These are phyloP conservation scores for Tulasnella sp. DNA, from an alignment of 768 basidiomycete genomes.

Conservation along the genomic window DNA sequence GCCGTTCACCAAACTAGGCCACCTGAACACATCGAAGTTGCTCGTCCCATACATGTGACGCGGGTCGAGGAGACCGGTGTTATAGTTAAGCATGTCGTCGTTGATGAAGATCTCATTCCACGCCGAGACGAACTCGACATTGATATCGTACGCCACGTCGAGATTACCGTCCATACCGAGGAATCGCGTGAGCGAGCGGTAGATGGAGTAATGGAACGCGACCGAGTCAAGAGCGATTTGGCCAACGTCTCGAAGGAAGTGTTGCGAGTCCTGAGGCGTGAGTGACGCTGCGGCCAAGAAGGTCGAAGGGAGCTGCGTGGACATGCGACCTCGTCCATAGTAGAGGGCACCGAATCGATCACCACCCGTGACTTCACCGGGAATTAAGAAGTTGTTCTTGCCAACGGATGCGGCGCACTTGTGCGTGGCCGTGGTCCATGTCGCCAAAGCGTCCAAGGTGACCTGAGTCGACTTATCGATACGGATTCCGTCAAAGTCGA, in stretches of 20 bases:
- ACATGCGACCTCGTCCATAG: constrained; percentile 81
- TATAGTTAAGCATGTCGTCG: constrained; percentile 75
- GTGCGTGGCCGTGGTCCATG: constrained; percentile 66
- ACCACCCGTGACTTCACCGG: constrained; percentile 92
- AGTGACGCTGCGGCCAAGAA: constrained; percentile 61
- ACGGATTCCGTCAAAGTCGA: constrained; percentile 90
- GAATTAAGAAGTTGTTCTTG: constrained; percentile 83
- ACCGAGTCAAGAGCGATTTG: constrained; percentile 60
- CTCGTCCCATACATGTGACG: constrained; percentile 85
- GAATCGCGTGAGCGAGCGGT: constrained; percentile 76
- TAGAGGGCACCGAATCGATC: constrained; percentile 83
- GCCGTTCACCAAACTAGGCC: constrained; percentile 83
- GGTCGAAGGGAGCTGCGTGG: constrained; percentile 55
- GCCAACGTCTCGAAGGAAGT: constrained; percentile 62
- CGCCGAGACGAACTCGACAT: constrained; percentile 71
- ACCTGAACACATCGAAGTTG: constrained; percentile 91
- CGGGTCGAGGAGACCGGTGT: constrained; percentile 59
- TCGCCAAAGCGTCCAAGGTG: constrained; percentile 66
- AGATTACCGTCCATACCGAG: constrained; percentile 95
- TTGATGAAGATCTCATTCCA: constrained; percentile 89
- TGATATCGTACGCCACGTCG: constrained; percentile 77
- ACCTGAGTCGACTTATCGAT: constrained; percentile 93
- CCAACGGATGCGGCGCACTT: constrained; percentile 58
- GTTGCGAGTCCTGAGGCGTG: constrained; percentile 51
- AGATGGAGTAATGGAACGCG: constrained; percentile 92